Conservation (phyloP, 1,284 basidiomycete genomes). For the Ustilago tritici region DNA sequence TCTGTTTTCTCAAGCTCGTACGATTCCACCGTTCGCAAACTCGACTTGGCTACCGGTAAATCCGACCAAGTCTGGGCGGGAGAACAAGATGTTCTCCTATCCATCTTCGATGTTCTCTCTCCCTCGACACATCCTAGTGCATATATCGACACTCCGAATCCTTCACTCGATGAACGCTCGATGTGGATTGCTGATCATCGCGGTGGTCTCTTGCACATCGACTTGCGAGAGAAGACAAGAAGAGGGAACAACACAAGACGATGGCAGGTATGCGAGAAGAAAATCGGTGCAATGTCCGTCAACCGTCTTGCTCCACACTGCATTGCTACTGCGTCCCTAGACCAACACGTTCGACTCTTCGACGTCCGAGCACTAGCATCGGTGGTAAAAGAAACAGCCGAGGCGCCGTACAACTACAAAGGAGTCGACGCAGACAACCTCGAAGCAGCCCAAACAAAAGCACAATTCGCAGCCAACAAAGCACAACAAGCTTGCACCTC, state of each 20-base stretch:
- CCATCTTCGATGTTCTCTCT: conserved; percentile 65
- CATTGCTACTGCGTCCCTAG: conserved; percentile 64
- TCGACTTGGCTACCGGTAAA: conserved; percentile 48
- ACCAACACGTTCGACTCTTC: conserved; percentile 65
- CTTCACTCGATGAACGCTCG: conserved; percentile 53
- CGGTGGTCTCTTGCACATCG: conserved; percentile 63
- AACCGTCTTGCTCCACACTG: conserved; percentile 55
- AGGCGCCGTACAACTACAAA: conserved; percentile 53
- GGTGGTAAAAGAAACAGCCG: conserved; percentile 34
- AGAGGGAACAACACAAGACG: conserved; percentile 36
- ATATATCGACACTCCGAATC: conserved; percentile 49
- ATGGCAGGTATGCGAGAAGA: conserved; percentile 68
- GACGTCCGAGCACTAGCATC: conserved; percentile 59
- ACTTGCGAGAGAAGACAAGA: conserved; percentile 50
- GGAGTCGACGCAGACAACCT: conserved; percentile 54
- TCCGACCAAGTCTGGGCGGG: conserved; percentile 59
- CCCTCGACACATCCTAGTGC: conserved; percentile 51
- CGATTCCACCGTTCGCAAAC: conserved; percentile 61
- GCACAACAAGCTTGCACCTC: conserved; percentile 63
- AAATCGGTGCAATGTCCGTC: conserved; percentile 67
- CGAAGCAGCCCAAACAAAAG: conserved; percentile 37
- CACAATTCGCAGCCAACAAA: conserved; percentile 49
- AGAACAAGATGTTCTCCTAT: conserved; percentile 58
- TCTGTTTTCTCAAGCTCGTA: conserved; percentile 61
- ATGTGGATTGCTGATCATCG: conserved; percentile 68